Conservation (phyloP, 2,329 filamentous ascomycete genomes). For the Hyphodiscus sp. region DNA sequence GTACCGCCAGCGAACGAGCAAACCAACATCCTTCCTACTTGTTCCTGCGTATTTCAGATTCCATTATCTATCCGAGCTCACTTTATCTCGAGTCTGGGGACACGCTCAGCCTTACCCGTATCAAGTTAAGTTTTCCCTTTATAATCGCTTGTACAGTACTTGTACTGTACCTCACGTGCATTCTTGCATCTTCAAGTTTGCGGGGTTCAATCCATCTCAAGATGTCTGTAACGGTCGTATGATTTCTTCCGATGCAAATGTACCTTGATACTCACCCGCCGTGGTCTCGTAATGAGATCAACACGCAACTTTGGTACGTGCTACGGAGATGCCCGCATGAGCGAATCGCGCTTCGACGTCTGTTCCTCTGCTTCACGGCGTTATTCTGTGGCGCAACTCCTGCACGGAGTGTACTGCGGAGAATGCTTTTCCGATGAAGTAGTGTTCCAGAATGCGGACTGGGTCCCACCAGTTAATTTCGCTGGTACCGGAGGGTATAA, state of each 20-base stretch:
- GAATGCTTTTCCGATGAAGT: not conserved
- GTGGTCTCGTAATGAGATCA: not conserved
- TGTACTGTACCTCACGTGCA: not conserved
- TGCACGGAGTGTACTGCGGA: not conserved
- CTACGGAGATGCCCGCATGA: not conserved
- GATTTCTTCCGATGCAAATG: not conserved
- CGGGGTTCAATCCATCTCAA: not conserved
- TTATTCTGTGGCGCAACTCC: not conserved
- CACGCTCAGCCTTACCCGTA: not conserved
- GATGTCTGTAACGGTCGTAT: not conserved
- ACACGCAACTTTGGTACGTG: not conserved
- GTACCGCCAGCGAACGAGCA: not conserved
- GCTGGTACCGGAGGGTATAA: too few relatives aligned
- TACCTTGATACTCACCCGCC: not conserved
- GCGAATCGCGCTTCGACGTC: not conserved
- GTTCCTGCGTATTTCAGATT: slow-evolving; percentile 5
- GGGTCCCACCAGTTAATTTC: too few relatives aligned
- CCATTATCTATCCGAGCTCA: not conserved
- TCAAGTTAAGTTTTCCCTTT: not conserved
- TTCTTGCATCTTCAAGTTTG: not conserved
- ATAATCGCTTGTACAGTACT: not conserved
- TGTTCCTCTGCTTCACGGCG: not conserved
- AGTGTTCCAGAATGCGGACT: not conserved
- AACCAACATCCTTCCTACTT: not conserved
- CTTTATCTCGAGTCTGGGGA: not conserved